phyloP scores from a whole-genome alignment of 768 basidiomycete genomes.

The Boletellus ananiceps region DNA sequence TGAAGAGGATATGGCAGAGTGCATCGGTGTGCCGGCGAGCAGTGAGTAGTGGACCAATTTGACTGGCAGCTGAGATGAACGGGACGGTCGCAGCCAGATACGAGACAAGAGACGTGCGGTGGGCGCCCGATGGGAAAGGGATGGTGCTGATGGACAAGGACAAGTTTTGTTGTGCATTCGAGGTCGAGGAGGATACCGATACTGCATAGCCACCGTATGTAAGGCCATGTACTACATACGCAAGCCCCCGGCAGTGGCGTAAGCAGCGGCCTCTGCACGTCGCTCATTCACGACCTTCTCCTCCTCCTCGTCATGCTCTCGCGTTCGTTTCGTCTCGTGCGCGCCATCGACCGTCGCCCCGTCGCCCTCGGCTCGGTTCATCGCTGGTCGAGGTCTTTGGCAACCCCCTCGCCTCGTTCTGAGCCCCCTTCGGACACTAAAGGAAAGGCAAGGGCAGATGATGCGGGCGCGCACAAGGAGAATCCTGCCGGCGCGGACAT shows the following conservation, averaged over 20 bases:
- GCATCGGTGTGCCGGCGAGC: slow-evolving; percentile 86
- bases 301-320: slow-evolving; percentile 46
- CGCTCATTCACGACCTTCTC: background rate
- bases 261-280: slow-evolving; percentile 7
- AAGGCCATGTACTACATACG: background rate
- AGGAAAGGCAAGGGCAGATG: slow-evolving; percentile 32
- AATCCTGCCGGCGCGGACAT: slow-evolving; percentile 35
- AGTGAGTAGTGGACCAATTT: slow-evolving; percentile 31
- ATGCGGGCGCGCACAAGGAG: slow-evolving; percentile 31
- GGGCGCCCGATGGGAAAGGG: slow-evolving; percentile 87
- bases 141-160: slow-evolving; percentile 71
- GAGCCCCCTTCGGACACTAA: slow-evolving; percentile 29
- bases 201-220: no score
- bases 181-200: slow-evolving; percentile 48
- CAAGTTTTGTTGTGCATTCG: slow-evolving; percentile 82
- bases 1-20: slow-evolving; percentile 81
- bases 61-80: background rate
- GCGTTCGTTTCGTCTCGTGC: slow-evolving; percentile 54
- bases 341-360: slow-evolving; percentile 41
- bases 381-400: slow-evolving; percentile 39
- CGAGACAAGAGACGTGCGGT: slow-evolving; percentile 60
- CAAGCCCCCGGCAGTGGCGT: slow-evolving; percentile 12
- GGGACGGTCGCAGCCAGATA: slow-evolving; percentile 52
- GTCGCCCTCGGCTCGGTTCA: slow-evolving; percentile 30
- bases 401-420: slow-evolving; percentile 41